These are phyloP conservation scores for Limtongia smithiae DNA, from an alignment of 805 yeast genomes.

Conservation along the genomic window DNA sequence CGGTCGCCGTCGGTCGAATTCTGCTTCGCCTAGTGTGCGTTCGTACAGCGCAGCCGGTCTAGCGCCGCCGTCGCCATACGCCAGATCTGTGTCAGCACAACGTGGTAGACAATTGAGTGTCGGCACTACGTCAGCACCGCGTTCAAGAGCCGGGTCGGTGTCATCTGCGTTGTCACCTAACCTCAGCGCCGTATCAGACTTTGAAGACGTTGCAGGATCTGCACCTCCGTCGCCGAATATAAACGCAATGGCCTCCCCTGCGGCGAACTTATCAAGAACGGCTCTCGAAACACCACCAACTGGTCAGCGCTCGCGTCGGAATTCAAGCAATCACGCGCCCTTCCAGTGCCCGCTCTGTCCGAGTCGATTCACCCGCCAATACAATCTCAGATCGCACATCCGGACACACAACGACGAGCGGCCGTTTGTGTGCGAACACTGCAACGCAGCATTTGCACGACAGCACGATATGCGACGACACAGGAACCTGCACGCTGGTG, in stretches of 20 bases:
- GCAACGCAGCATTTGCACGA: constrained; percentile 69
- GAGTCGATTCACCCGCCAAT: constrained; percentile 85
- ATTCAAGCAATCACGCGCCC: constrained; percentile 52
- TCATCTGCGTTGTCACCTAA: constrained; percentile 10
- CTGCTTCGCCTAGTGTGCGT: too few species aligned
- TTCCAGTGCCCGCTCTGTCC: constrained; percentile 80
- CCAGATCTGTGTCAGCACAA: neutral
- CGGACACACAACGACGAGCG: constrained; percentile 79
- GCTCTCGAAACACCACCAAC: too few species aligned
- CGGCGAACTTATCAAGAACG: too few species aligned
- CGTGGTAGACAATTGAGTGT: neutral
- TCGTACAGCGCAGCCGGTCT: too few species aligned
- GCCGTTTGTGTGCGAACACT: constrained; percentile 62
- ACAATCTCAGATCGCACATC: constrained; percentile 84
- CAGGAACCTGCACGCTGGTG: constrained; percentile 70
- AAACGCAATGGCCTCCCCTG: too few species aligned
- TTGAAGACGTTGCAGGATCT: constrained; percentile 20
- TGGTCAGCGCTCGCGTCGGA: constrained; percentile 51
- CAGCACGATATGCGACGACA: constrained; percentile 75
- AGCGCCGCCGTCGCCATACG: neutral
- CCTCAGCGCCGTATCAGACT: constrained; percentile 9
- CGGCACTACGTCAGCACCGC: constrained; percentile 3
- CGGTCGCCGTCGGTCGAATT: neutral
- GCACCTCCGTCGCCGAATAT: neutral
- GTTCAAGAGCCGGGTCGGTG: constrained; percentile 3